These are phyloP conservation scores for Boechera stricta DNA, from an alignment of 345 rosid genomes.

Conservation along the genomic window DNA sequence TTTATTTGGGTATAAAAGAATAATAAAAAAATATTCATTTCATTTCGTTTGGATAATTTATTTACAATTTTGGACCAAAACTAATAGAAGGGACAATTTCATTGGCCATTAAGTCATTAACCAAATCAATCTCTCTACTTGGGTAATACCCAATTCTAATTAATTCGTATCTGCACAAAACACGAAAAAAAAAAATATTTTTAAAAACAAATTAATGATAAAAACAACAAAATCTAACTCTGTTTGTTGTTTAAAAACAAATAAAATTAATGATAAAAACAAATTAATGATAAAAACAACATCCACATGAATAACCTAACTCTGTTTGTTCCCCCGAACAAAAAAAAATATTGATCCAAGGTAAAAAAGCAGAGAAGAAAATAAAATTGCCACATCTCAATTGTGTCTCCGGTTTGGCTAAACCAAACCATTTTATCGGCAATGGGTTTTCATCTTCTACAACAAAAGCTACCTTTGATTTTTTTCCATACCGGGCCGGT, in stretches of 20 bases:
- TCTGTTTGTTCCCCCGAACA: slow-evolving; percentile 28
- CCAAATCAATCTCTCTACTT: slow-evolving; percentile 15
- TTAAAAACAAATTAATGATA: slow-evolving; percentile 4
- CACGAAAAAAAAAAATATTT: background rate
- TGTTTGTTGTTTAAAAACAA: background rate
- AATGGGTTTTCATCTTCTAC: slow-evolving; percentile 42
- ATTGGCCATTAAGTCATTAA: background rate
- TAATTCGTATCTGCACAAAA: slow-evolving; percentile 27
- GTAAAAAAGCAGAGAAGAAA: slow-evolving; percentile 24
- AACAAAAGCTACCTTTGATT: slow-evolving; percentile 38
- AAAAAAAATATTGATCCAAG: slow-evolving; percentile 36
- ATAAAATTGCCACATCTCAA: slow-evolving; percentile 21
- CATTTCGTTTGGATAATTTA: background rate
- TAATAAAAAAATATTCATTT: background rate
- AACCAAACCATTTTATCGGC: slow-evolving; percentile 32
- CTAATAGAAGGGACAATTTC: background rate
- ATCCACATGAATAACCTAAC: slow-evolving; percentile 49
- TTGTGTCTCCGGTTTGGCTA: slow-evolving; percentile 36
- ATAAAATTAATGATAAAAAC: background rate
- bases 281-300: slow-evolving; percentile 33
- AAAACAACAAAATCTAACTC: slow-evolving; percentile 43
- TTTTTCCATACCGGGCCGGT: slow-evolving; percentile 36
- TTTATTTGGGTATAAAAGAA: background rate
- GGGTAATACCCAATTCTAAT: background rate
- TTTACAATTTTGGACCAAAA: background rate